Percentiles rank a stretch among this genome's conserved stretches.
Evolutionary conservation across 1,284 basidiomycete genomes (phyloP).

Genomic region (Cryptococcus jaspeensis): DNA sequence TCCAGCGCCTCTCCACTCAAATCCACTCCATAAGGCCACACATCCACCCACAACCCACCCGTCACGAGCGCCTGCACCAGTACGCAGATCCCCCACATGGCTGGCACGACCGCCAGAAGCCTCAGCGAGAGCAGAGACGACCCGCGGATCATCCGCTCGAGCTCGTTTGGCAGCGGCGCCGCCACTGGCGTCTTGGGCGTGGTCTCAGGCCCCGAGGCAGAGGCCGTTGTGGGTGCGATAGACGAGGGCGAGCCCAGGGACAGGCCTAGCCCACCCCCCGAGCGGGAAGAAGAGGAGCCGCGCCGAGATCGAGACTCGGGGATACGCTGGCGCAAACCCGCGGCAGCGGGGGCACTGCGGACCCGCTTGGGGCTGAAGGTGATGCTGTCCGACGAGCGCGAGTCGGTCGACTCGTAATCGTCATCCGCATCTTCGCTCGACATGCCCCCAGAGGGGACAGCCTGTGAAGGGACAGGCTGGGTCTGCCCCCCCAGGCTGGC

Average conservation of each 20-base stretch:
- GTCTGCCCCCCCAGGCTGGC: no score
- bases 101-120: slow-evolving; percentile 41
- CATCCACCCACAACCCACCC: slow-evolving; percentile 36
- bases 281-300: not conserved
- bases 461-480: no score
- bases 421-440: slow-evolving; percentile 47
- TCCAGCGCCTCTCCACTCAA: slow-evolving; percentile 40
- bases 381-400: slow-evolving; percentile 38
- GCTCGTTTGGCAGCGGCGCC: slow-evolving; percentile 5
- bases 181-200: slow-evolving; percentile 5
- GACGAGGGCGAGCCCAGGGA: slow-evolving; percentile 9
- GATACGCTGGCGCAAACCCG: not conserved
- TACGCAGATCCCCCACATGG: slow-evolving; percentile 41
- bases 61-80: slow-evolving; percentile 32
- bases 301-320: not conserved
- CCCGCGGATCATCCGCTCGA: slow-evolving; percentile 31
- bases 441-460: slow-evolving; percentile 14
- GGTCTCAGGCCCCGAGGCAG: not conserved
- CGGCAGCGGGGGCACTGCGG: not conserved
- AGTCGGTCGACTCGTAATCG: slow-evolving; percentile 36
- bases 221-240: not conserved
- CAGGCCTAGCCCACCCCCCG: slow-evolving; percentile 10
- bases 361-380: slow-evolving; percentile 38
- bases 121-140: slow-evolving; percentile 35
- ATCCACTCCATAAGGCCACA: slow-evolving; percentile 49